phyloP scores from a whole-genome alignment of 345 rosid species.

The Acer yangbiense region DNA sequence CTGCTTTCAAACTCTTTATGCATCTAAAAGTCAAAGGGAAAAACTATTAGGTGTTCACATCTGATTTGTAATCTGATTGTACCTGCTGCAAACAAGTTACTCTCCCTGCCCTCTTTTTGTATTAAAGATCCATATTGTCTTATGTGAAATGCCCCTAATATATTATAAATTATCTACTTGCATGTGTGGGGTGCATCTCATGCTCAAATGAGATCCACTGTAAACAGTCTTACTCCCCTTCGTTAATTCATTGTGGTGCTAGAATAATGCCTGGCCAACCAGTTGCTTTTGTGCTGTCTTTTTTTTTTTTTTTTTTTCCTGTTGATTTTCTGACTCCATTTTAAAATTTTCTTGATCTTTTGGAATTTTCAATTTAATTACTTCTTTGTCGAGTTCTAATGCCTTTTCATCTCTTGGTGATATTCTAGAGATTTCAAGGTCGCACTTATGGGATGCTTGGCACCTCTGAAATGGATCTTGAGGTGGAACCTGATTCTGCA shows the following conservation, averaged over 20 bases:
- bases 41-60: neutral
- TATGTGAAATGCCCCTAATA: neutral
- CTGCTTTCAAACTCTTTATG: neutral
- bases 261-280: neutral
- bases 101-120: neutral
- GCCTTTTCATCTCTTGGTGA: neutral
- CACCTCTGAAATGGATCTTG: conserved; percentile 77
- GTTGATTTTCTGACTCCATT: neutral
- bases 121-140: neutral
- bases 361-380: neutral
- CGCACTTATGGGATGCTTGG: conserved; percentile 85
- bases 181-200: neutral
- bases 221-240: neutral
- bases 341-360: neutral
- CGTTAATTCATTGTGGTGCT: neutral
- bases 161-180: neutral
- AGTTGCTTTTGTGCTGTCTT: neutral
- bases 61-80: neutral
- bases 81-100: neutral
- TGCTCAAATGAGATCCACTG: neutral
- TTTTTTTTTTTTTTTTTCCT: neutral
- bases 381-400: conserved; percentile 6
- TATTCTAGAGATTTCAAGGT: conserved; percentile 86
- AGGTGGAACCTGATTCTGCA: conserved; percentile 78
- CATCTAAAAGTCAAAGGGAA: neutral